phyloP scores from a whole-genome alignment of 2,329 filamentous ascomycete species.

The Monosporascus ibericus region DNA sequence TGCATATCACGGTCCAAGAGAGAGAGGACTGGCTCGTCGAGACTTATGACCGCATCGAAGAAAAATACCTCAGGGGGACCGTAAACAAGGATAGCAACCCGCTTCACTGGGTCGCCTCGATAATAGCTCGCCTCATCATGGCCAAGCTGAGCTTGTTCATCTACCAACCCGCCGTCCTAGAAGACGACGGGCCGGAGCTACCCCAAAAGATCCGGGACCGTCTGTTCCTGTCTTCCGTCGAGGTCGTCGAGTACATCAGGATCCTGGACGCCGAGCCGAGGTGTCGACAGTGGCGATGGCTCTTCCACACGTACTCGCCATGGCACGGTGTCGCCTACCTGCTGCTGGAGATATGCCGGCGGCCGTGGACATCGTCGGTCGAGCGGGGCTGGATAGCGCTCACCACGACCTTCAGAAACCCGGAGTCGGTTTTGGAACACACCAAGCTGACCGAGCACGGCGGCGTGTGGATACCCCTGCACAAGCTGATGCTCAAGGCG shows the following conservation, averaged over 20 bases:
- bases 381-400: constrained; percentile 46
- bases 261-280: constrained; percentile 44
- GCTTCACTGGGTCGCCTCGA: constrained; percentile 46
- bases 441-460: constrained; percentile 39
- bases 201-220: constrained; percentile 34
- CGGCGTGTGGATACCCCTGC: constrained; percentile 47
- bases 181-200: constrained; percentile 28
- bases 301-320: constrained; percentile 53
- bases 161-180: constrained; percentile 46
- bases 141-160: constrained; percentile 50
- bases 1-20: constrained; percentile 31
- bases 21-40: constrained; percentile 39
- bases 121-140: constrained; percentile 42
- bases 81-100: constrained; percentile 37
- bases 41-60: constrained; percentile 43
- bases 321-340: constrained; percentile 55
- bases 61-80: constrained; percentile 46
- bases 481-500: constrained; percentile 48
- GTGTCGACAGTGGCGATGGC: constrained; percentile 49
- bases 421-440: constrained; percentile 33
- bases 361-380: constrained; percentile 43
- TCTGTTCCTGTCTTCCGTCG: constrained; percentile 44
- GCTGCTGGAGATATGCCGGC: constrained; percentile 42
- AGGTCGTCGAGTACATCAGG: constrained; percentile 51
- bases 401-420: constrained; percentile 30